A percentile compares a stretch with the other conserved stretches of the same genome.
phyloP scores from a whole-genome alignment of 306 rosid genomes.

The Inga oerstediana region DNA sequence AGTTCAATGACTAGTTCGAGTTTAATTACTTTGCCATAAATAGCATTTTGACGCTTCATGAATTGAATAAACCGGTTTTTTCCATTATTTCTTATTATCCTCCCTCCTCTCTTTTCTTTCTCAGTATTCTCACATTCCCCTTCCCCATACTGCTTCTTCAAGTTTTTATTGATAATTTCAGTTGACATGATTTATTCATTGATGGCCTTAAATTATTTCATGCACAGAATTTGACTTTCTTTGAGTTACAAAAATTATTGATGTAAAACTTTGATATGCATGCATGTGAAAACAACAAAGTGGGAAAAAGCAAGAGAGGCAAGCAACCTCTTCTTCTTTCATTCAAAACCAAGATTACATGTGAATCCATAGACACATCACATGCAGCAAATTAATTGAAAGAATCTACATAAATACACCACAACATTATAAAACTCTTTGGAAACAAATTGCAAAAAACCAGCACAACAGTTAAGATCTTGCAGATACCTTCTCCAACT shows the following conservation, averaged over 20 bases:
- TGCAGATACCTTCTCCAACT: slow-evolving; percentile 33
- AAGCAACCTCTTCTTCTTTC: slow-evolving; percentile 5
- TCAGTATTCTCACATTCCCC: too few relatives aligned
- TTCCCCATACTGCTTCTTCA: too few relatives aligned
- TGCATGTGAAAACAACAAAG: neutral
- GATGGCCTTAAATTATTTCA: neutral
- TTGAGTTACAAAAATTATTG: neutral
- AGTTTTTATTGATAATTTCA: too few relatives aligned
- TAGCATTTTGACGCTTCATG: too few relatives aligned
- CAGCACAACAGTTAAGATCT: slow-evolving; percentile 39
- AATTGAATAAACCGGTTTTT: too few relatives aligned
- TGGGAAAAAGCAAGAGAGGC: neutral
- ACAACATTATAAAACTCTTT: slow-evolving; percentile 28
- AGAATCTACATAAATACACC: slow-evolving; percentile 34
- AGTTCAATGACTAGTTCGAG: too few relatives aligned
- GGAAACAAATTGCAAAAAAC: slow-evolving; percentile 24
- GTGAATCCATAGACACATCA: slow-evolving; percentile 26
- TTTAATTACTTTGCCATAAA: too few relatives aligned
- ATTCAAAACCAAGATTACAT: slow-evolving; percentile 11
- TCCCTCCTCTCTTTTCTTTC: too few relatives aligned
- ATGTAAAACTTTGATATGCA: neutral
- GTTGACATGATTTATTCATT: neutral
- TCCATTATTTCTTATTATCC: too few relatives aligned
- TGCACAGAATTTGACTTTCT: neutral
- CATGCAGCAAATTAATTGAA: slow-evolving; percentile 27